Base-by-base conservation (phyloP, 2,329 filamentous ascomycete species). In the Lachnellula cervina region DNA sequence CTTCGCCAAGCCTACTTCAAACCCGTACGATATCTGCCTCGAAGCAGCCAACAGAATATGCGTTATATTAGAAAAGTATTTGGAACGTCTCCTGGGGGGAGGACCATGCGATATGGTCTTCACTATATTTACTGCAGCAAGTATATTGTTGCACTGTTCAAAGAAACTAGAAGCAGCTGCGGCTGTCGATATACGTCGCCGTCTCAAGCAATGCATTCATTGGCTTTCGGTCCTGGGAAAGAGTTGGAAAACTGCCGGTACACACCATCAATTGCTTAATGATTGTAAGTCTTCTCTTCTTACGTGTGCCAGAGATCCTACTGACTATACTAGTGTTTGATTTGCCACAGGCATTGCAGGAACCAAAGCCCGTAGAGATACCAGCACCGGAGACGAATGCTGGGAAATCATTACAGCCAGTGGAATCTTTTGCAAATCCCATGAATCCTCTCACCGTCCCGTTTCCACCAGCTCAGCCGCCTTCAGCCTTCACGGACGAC, bases 41-140 rank as follows among this genome's bases (percentile, higher is more conserved):
- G 42, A 62, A 32, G 65, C 65, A 7, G 66, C 67, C 8, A 64
- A 66, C 17, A 58, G 60, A n/a, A 67, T 68, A n/a, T 68, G 66
- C 43, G 25, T 56, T 9, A 61, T 66, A 3, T 37, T 68, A 9
- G 66, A 69, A 47, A 66, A 64, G 42, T 67, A 69, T 37, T 57
- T 65, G 9, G 64, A 66, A 48, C 58, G 60, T 11, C 49, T 67
- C 5, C 42, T 61, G 9, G 62, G 63, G 9, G 62, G 63, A n/a
- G 51, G 67, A 21, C 67, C 67, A 44, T 69, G 66, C 52, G 67
- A 69, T 46, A 65, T 66, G 58, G 60, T 69, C 2, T 69, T 67
- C 44, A 64, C 62, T 42, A 64, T 69, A 2, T 69, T 69, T 43
- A 64, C 61, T 37, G 63, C 67, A 5, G 67, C 66, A 43, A 67